A percentile compares a stretch with the other conserved stretches of the same genome.
phyloP scores from a whole-genome alignment of 164 flowering plant genomes.

The Magnolia sinica region DNA sequence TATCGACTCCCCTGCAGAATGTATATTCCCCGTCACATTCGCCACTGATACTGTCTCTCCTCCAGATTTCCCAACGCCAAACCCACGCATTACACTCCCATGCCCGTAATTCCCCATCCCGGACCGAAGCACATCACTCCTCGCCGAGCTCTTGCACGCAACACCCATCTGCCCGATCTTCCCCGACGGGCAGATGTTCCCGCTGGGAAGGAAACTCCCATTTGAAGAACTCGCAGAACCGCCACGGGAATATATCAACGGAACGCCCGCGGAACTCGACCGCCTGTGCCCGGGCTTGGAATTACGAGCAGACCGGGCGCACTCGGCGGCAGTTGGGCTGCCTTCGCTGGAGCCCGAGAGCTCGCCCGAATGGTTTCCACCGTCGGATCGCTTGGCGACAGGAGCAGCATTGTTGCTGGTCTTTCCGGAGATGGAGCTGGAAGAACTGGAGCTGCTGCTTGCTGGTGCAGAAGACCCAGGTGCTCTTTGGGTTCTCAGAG shows the following conservation, averaged over 20 bases:
- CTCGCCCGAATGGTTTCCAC: conserved; percentile 49
- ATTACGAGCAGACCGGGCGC: conserved; percentile 5
- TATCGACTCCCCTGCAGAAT: conserved; percentile 22
- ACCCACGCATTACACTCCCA: conserved; percentile 79
- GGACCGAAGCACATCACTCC: conserved; percentile 58
- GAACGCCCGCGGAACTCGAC: conserved; percentile 45
- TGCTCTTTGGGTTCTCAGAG: conserved; percentile 34
- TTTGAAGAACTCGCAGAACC: conserved; percentile 28
- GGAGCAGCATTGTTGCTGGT: conserved; percentile 9
- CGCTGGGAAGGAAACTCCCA: conserved; percentile 37
- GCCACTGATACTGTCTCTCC: background rate
- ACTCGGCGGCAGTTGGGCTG: conserved; percentile 34
- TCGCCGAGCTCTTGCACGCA: conserved; percentile 20
- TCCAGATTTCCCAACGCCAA: conserved; percentile 8
- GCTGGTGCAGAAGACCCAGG: conserved; percentile 36
- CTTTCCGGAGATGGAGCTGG: conserved; percentile 49
- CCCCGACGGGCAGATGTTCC: conserved; percentile 71
- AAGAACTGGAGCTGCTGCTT: conserved; percentile 65
- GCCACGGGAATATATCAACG: conserved; percentile 47
- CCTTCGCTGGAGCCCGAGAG: conserved; percentile 37
- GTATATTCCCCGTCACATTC: conserved; percentile 17
- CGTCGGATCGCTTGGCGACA: conserved; percentile 21
- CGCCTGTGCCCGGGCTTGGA: conserved; percentile 42
- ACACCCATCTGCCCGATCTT: conserved; percentile 41
- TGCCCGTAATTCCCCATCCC: conserved; percentile 80